phyloP scores from a whole-genome alignment of 177 flowering plant species.

The Telopea speciosissima region DNA sequence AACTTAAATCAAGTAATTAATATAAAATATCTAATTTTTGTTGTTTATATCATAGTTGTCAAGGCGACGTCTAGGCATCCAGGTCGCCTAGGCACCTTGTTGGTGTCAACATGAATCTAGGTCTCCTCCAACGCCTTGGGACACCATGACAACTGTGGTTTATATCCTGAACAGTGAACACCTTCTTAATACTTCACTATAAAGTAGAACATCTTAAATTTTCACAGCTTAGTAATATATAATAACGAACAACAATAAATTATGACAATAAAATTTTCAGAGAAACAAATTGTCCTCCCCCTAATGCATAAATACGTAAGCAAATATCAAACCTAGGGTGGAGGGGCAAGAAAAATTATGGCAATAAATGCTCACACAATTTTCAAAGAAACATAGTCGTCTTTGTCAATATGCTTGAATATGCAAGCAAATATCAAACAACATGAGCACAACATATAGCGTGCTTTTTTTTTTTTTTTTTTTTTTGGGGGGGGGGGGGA shows the following conservation, averaged over 20 bases:
- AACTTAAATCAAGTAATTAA: too few species aligned
- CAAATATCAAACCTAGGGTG: neutral
- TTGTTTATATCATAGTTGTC: too few species aligned
- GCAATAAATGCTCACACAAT: neutral
- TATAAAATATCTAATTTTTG: too few species aligned
- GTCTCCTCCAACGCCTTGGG: too few species aligned
- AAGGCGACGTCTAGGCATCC: too few species aligned
- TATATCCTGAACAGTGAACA: neutral
- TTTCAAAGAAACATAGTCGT: too few species aligned
- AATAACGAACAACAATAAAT: neutral
- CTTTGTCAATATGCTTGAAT: too few species aligned
- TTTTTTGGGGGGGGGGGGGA: neutral
- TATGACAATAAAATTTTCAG: neutral
- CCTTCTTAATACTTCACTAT: neutral
- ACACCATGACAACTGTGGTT: too few species aligned
- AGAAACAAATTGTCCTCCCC: neutral
- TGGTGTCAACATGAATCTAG: too few species aligned
- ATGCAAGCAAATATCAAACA: too few species aligned
- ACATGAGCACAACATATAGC: neutral
- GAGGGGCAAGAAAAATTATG: neutral
- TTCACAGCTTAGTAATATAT: neutral
- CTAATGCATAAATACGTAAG: neutral
- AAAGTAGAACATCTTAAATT: neutral
- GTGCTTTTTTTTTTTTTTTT: too few species aligned
- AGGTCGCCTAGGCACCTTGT: too few species aligned